Evolutionary conservation across 805 yeast species (phyloP).

Genomic region (Yarrowia porcina): DNA sequence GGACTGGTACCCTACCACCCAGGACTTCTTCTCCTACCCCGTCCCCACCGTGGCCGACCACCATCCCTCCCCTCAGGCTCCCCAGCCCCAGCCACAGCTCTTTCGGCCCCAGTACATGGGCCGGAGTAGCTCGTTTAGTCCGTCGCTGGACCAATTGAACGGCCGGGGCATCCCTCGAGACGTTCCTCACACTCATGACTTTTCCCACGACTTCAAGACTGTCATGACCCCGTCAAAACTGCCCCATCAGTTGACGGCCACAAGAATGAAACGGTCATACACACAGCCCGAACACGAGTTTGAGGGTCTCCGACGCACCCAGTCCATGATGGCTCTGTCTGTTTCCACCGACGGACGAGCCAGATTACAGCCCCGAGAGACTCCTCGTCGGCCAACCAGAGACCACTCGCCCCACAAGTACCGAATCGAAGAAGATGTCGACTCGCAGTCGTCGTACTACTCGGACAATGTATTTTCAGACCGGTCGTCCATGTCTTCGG

Average conservation of each 20-base stretch:
- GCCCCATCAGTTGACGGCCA: slow-evolving; percentile 3
- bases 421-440: slow-evolving; percentile 7
- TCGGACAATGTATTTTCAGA: slow-evolving; percentile 11
- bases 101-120: not conserved
- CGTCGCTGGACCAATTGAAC: slow-evolving; percentile 2
- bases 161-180: not conserved
- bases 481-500: slow-evolving; percentile 19
- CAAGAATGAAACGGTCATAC: slow-evolving; percentile 11
- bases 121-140: slow-evolving; percentile 8
- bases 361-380: not conserved
- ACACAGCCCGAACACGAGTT: slow-evolving; percentile 6
- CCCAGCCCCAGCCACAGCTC: slow-evolving; percentile 3
- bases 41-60: slow-evolving; percentile 9
- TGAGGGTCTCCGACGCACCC: slow-evolving; percentile 2
- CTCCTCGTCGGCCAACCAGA: not conserved
- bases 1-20: slow-evolving; percentile 25
- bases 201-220: not conserved
- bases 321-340: slow-evolving; percentile 12
- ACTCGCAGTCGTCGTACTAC: slow-evolving; percentile 11
- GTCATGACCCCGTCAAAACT: no score
- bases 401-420: slow-evolving; percentile 21
- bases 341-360: slow-evolving; percentile 8
- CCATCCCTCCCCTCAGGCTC: not conserved
- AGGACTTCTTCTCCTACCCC: slow-evolving; percentile 19
- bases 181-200: not conserved